Percentiles rank a stretch among this genome's conserved stretches.
Evolutionary conservation across 768 basidiomycete genomes (phyloP).

Genomic region (Boletus rubescentipes): DNA sequence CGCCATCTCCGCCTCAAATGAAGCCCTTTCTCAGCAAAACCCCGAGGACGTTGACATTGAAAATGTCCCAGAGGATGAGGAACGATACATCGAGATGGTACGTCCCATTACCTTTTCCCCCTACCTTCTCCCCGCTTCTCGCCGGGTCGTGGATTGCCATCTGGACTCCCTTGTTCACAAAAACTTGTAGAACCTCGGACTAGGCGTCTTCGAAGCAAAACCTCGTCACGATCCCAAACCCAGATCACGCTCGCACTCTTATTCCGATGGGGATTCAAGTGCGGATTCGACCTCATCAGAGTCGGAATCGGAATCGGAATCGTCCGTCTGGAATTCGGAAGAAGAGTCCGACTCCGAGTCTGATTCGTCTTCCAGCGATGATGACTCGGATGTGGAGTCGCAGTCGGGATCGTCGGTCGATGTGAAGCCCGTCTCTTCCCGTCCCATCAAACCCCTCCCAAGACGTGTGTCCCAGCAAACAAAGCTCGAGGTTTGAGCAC

Average conservation of each 20-base stretch:
- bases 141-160: background rate
- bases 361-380: background rate
- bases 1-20: slow-evolving; percentile 63
- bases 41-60: slow-evolving; percentile 71
- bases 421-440: slow-evolving; percentile 41
- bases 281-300: slow-evolving; percentile 11
- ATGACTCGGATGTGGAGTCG: slow-evolving; percentile 17
- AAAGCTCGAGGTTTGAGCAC: slow-evolving; percentile 32
- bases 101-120: background rate
- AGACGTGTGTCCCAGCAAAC: slow-evolving; percentile 33
- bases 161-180: background rate
- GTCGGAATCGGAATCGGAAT: slow-evolving; percentile 13
- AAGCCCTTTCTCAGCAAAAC: slow-evolving; percentile 45
- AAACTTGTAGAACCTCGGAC: slow-evolving; percentile 55
- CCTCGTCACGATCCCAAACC: slow-evolving; percentile 15
- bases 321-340: slow-evolving; percentile 7
- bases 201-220: slow-evolving; percentile 56
- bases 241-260: slow-evolving; percentile 11
- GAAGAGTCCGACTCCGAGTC: slow-evolving; percentile 12
- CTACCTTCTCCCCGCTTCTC: background rate
- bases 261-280: slow-evolving; percentile 6
- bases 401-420: slow-evolving; percentile 23
- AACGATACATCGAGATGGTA: slow-evolving; percentile 69
- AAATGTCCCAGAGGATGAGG: slow-evolving; percentile 47
- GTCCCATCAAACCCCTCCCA: slow-evolving; percentile 50